Base-by-base conservation (phyloP, 352 stramenopile species). In the Phytophthora citricola region DNA sequence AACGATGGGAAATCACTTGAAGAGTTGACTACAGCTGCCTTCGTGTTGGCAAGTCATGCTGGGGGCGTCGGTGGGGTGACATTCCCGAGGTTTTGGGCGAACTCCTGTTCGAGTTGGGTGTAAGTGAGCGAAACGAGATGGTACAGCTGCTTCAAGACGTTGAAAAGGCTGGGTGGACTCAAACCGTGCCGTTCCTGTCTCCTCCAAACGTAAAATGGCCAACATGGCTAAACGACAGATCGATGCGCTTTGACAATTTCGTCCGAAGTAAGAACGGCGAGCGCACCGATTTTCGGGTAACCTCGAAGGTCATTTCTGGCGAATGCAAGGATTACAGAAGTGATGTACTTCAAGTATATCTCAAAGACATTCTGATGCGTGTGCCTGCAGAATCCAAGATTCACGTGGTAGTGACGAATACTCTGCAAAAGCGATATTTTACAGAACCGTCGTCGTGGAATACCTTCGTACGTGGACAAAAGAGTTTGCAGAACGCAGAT, bases 131-230 rank as follows among this genome's bases (percentile, higher is more conserved):
- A 39, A 26, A 26, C 24, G 4, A 4, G 24, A 26, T 26, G 1
- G 24, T 26, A 4, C 2, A 26, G 24, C 24, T 26, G 24, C 24
- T 24, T 24, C 45, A 15, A 36, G 45, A 52, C 24, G 45, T 34
- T 24, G 15, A 52, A 20, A 52, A 20, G 7, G 45, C 27, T 17
- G 45, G 12, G 8, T 36, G 26, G 24, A 38, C 45, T 52, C 27
- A 7, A 29, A 11, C 26, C 24, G 45, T 52, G 45, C 45, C 20
- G 11, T 52, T 52, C 24, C n/a, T 40, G 38, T 59, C 39, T 44
- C 20, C n/a, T 26, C 27, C 27, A 4, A 39, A 52, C 12, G 39
- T 3, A 45, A 24, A 45, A 45, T 24, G 39, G 15, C 9, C 11
- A 34, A 26, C 14, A 50, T 50, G 44, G 44, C 44, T 24, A 52